These are phyloP conservation scores for Mucor velutinosus DNA, from an alignment of 371 early-diverging fungal genomes.

Conservation along the genomic window DNA sequence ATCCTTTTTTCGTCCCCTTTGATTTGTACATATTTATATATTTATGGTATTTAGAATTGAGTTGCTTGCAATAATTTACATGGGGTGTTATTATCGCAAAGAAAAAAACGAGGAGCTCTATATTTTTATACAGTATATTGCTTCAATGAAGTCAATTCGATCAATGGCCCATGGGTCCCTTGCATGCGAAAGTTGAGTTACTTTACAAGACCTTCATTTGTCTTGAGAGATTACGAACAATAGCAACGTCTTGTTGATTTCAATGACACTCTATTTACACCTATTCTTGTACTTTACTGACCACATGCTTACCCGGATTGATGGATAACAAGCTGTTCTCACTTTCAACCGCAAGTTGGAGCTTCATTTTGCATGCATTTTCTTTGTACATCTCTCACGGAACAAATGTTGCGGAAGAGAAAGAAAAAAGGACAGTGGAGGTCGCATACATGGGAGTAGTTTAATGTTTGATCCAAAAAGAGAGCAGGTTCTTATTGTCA, in stretches of 20 bases:
- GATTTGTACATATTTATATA: background rate
- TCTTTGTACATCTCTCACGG: background rate
- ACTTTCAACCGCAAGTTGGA: too few relatives aligned
- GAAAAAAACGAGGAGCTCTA: background rate
- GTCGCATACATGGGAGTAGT: background rate
- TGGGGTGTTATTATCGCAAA: background rate
- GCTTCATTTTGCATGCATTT: background rate
- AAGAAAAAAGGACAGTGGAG: background rate
- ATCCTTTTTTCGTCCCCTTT: background rate
- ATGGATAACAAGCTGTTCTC: too few relatives aligned
- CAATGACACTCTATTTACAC: too few relatives aligned
- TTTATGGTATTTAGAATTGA: background rate
- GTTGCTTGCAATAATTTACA: background rate
- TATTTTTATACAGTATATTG: background rate
- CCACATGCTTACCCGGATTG: too few relatives aligned
- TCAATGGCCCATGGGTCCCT: background rate
- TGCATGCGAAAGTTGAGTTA: background rate
- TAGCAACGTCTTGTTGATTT: too few relatives aligned
- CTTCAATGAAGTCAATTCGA: background rate
- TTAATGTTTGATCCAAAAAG: background rate
- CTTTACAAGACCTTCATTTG: background rate
- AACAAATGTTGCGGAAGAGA: background rate
- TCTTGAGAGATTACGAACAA: too few relatives aligned
- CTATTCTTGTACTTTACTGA: too few relatives aligned
- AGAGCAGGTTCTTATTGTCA: background rate